Conservation (phyloP, 768 basidiomycete species). For the Mrakia blollopis region DNA sequence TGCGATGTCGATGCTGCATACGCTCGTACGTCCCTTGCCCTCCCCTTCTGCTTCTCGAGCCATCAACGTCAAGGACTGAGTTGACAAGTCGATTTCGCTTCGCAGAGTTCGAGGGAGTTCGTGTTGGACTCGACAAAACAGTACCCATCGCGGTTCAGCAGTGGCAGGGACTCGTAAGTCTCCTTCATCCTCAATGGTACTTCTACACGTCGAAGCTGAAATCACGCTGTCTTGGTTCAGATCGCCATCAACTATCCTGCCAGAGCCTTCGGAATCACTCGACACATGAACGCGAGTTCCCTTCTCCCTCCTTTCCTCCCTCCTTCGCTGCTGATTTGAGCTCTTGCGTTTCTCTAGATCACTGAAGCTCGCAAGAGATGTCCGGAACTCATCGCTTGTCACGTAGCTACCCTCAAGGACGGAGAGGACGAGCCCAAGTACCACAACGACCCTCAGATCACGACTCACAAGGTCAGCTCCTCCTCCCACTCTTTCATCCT, state of each 20-base stretch:
- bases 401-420: slow-evolving; percentile 83
- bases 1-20: slow-evolving; percentile 63
- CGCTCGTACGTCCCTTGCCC: slow-evolving; percentile 47
- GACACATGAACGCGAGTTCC: slow-evolving; percentile 65
- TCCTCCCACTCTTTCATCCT: neutral
- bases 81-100: slow-evolving; percentile 8
- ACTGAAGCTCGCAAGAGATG: slow-evolving; percentile 76
- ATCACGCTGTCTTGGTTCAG: slow-evolving; percentile 17
- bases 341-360: slow-evolving; percentile 39
- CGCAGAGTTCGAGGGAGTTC: slow-evolving; percentile 41
- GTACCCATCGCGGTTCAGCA: slow-evolving; percentile 75
- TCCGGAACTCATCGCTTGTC: slow-evolving; percentile 75
- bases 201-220: neutral
- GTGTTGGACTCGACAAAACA: slow-evolving; percentile 42
- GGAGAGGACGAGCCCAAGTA: slow-evolving; percentile 76
- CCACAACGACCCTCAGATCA: slow-evolving; percentile 80
- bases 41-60: neutral
- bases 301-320: slow-evolving; percentile 7
- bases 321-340: neutral
- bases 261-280: slow-evolving; percentile 83
- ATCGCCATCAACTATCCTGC: slow-evolving; percentile 98
- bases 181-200: neutral
- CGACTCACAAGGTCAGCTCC: slow-evolving; percentile 78
- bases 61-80: too few relatives aligned
- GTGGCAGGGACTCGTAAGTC: slow-evolving; percentile 61